Evolutionary conservation across 352 stramenopile genomes (phyloP).

Genomic region (Phytophthora pistaciae): DNA sequence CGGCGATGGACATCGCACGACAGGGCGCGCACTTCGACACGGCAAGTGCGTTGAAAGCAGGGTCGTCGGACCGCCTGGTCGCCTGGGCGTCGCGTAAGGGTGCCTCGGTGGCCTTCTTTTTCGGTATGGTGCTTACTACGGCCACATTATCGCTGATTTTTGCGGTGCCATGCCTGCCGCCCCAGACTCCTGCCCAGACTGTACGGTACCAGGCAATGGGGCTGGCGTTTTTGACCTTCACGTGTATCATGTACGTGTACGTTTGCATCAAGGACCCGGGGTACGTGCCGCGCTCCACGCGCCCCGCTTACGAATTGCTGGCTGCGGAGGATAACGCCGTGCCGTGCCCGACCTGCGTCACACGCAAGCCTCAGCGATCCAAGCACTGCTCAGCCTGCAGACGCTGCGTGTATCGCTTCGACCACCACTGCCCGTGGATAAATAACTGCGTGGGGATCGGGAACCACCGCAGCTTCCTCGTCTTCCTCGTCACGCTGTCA

Average conservation of each 20-base stretch:
- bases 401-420: conserved; percentile 84
- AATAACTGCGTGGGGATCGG: conserved; percentile 85
- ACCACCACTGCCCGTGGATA: conserved; percentile 90
- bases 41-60: conserved; percentile 68
- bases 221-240: conserved; percentile 49
- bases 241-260: conserved; percentile 75
- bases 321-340: conserved; percentile 68
- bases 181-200: conserved; percentile 16
- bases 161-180: conserved; percentile 55
- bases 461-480: conserved; percentile 81
- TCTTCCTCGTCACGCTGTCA: conserved; percentile 66
- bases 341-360: conserved; percentile 84
- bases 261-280: conserved; percentile 84
- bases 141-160: conserved; percentile 67
- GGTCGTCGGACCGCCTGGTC: conserved; percentile 73
- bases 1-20: conserved; percentile 77
- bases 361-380: conserved; percentile 75
- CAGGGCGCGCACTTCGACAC: conserved; percentile 79
- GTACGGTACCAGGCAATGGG: conserved; percentile 36
- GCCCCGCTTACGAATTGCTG: conserved; percentile 81
- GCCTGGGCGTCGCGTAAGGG: conserved; percentile 69
- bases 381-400: conserved; percentile 86
- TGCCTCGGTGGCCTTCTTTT: conserved; percentile 80
- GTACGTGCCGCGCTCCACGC: conserved; percentile 68
- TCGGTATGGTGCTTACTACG: conserved; percentile 56